Conservation (phyloP, 2,329 filamentous ascomycete genomes). For the Claviceps sorghi region DNA sequence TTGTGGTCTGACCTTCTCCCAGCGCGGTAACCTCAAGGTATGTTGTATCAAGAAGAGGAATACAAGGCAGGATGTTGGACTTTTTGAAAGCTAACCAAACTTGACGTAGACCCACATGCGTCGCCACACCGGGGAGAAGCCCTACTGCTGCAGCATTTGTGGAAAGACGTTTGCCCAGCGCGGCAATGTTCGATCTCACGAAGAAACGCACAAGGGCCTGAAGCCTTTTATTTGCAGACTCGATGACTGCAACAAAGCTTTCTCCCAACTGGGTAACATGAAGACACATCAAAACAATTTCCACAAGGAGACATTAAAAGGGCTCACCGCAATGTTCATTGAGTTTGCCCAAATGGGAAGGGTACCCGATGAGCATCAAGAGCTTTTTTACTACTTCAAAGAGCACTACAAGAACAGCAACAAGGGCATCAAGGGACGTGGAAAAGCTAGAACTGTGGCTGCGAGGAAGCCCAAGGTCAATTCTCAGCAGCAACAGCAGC, state of each 20-base stretch:
- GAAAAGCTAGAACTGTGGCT: conserved; percentile 60
- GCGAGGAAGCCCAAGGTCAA: conserved; percentile 17
- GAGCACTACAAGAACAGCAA: conserved; percentile 94
- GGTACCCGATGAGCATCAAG: conserved; percentile 52
- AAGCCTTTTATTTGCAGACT: conserved; percentile 73
- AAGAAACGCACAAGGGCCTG: conserved; percentile 60
- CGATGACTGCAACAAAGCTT: conserved; percentile 73
- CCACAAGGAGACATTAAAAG: conserved; percentile 58
- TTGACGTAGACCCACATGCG: conserved; percentile 60
- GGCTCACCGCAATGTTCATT: conserved; percentile 57
- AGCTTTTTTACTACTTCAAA: conserved; percentile 73
- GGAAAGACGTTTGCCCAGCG: conserved; percentile 73
- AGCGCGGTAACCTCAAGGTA: conserved; percentile 81
- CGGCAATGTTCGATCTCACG: conserved; percentile 73
- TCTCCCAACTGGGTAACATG: conserved; percentile 81
- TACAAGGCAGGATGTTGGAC: neutral
- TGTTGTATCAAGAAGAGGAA: conserved; percentile 9
- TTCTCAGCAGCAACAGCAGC: conserved; percentile 1
- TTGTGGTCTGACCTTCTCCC: conserved; percentile 72
- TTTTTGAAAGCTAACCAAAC: neutral
- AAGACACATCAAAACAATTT: conserved; percentile 97
- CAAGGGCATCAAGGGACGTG: conserved; percentile 93
- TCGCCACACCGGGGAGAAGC: conserved; percentile 75
- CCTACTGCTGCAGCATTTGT: conserved; percentile 66
- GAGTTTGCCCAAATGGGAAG: conserved; percentile 40